Evolutionary conservation across 345 rosid species (phyloP), one percentile per base, ranked within the genome.

Genomic region (Pseudoturritis turrita): DNA sequence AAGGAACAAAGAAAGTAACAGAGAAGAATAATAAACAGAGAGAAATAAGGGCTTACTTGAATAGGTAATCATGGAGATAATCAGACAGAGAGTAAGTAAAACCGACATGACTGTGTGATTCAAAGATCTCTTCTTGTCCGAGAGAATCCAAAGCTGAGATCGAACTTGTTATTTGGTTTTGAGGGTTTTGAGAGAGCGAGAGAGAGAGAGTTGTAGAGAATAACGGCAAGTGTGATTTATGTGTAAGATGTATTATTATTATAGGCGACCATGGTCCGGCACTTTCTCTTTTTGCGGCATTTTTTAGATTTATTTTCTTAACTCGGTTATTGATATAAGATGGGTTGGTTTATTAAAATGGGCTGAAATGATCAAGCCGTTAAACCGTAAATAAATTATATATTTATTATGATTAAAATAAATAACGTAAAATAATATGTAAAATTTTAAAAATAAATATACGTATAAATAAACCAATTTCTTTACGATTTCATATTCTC

Each of bases 41-140:
- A 23, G 25, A 35, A 1, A 14, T 1, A 1, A 41, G 9, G 18
- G 60, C 91, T 88, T 80, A 94, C 98, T 81, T 83, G 97, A 88
- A 81, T 74, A 81, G 58, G 85, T 89, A 17, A 80, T 12, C 70
- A 85, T 72, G 83, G 92, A 86, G 76, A 85, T 62, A 72, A 91
- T 55, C 46, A 91, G 80, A 80, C 81, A 63, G 19, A 88, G 61
- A 53, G 65, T 74, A 52, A 85, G 71, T 53, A 88, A 40, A 72
- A 79, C 63, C 75, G 89, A 85, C 98, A 94, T 94, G 67, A 22
- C 45, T 56, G 12, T 10, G 53, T 14, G 19, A 26, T 47, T 21
- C 6, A 22, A 28, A 63, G 44, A 62, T 54, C 60, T 76, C 6
- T 35, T 76, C 6, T 35, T 61, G 21, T 2, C 26, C 0, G 37